phyloP scores from a whole-genome alignment of 352 stramenopile genomes.

The Stramenopiles sp. region DNA sequence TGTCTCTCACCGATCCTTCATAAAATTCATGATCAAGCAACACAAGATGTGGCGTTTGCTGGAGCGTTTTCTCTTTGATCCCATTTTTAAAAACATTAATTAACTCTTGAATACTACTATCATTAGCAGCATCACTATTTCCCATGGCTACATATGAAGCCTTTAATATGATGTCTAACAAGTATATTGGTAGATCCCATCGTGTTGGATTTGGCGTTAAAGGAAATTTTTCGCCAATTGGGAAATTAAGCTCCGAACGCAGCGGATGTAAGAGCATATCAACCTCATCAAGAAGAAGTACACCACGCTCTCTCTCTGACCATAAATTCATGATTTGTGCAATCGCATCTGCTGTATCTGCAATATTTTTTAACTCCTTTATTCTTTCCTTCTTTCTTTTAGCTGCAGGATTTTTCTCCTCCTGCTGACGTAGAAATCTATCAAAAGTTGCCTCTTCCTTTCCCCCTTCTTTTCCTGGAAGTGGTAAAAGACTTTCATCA shows the following conservation, averaged over 20 bases:
- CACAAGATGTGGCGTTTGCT: slow-evolving; percentile 4
- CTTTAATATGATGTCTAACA: slow-evolving; percentile 85
- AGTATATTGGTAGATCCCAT: slow-evolving; percentile 69
- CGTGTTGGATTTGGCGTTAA: slow-evolving; percentile 64
- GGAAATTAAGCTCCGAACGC: slow-evolving; percentile 67
- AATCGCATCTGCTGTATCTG: slow-evolving; percentile 66
- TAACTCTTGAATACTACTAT: too few relatives aligned
- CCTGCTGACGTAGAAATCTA: too few relatives aligned
- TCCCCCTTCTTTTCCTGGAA: too few relatives aligned
- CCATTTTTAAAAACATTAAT: too few relatives aligned
- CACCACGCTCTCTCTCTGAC: slow-evolving; percentile 64
- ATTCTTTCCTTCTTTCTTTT: too few relatives aligned
- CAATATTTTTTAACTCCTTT: too few relatives aligned
- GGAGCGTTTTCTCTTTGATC: background rate
- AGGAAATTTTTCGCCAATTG: slow-evolving; percentile 66
- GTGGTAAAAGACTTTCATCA: too few relatives aligned
- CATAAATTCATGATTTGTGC: slow-evolving; percentile 58
- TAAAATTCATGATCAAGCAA: slow-evolving; percentile 6
- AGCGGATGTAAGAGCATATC: slow-evolving; percentile 68
- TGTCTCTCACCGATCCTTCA: background rate
- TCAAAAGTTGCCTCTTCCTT: too few relatives aligned
- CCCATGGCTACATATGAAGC: too few relatives aligned
- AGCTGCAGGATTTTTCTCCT: too few relatives aligned
- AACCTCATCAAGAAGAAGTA: slow-evolving; percentile 78
- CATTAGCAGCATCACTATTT: too few relatives aligned